Evolutionary conservation across 2,329 filamentous ascomycete genomes (phyloP), one percentile per base, ranked within the genome.

Genomic region (Ophiostoma ulmi): DNA sequence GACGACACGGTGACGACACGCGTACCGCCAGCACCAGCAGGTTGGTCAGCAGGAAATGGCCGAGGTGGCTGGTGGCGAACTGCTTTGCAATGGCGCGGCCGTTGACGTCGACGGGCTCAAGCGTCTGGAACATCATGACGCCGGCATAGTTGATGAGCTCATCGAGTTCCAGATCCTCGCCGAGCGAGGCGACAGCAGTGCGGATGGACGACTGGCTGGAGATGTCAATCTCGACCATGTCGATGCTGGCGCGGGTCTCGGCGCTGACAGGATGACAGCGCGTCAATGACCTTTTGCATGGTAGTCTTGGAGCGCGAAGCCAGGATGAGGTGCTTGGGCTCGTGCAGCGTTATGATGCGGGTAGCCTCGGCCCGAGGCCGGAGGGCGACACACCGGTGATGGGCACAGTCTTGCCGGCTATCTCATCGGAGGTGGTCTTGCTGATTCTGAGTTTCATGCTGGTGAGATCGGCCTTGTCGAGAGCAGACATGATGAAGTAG

Each of bases 41-140:
- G 73, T 83, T 83, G 1, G 83, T 82, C 35, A 86, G 78, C 5
- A 84, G 75, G 73, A 85, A 85, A 65, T 84, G 82, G 0, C 83
- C 81, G 13, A 86, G 74, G 73, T 86, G 81, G 75, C 86, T 86
- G n/a, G 80, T 79, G 8, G 80, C 83, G 2, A 84, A 80, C 72
- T 83, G 81, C 70, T 76, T 75, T 75, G 83, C 82, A 61, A 80
- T 76, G 22, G 13, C 22, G 44, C 52, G 39, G 63, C 70, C 67
- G 35, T n/a, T 38, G 31, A 64, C 80, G 17, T 76, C 75, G 11
- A 75, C 80, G n/a, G 78, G 72, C 3, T 75, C 77, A 41, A 76
- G 75, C 17, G 79, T 75, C 10, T 72, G 74, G 39, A 78, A 41
- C 22, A 75, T 77, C 76, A 79, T 80, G 38, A 82, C 74, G 22